A percentile compares a stretch with the other conserved stretches of the same genome.
phyloP scores from a whole-genome alignment of 2,329 filamentous ascomycete species.

The Laburnicola sp. region DNA sequence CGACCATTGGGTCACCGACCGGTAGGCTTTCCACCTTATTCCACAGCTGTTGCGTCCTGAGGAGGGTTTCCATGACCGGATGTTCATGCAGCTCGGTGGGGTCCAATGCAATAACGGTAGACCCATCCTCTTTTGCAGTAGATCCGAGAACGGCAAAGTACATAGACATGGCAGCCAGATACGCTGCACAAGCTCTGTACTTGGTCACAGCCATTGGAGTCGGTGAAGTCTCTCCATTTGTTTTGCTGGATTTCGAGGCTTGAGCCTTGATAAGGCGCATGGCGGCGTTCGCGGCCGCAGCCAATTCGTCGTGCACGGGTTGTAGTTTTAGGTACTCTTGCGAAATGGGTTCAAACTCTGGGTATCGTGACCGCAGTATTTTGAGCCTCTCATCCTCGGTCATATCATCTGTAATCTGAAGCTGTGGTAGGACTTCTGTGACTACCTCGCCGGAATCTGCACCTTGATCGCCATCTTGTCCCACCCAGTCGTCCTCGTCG shows the following conservation, averaged over 20 bases:
- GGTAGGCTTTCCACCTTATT: conserved; percentile 69
- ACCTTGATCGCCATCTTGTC: conserved; percentile 52
- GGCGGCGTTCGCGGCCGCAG: conserved; percentile 61
- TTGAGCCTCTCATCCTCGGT: conserved; percentile 71
- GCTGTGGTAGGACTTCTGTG: conserved; percentile 81
- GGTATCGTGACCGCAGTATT: conserved; percentile 79
- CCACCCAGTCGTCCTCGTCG: conserved; percentile 84
- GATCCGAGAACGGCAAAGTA: conserved; percentile 95
- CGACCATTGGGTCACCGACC: conserved; percentile 50
- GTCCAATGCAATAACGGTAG: conserved; percentile 62
- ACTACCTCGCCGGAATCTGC: conserved; percentile 61
- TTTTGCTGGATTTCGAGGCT: conserved; percentile 25
- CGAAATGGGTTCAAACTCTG: conserved; percentile 85
- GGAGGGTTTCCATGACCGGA: conserved; percentile 81
- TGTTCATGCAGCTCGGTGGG: conserved; percentile 85
- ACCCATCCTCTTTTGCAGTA: conserved; percentile 62
- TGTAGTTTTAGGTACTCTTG: conserved; percentile 78
- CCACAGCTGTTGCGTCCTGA: conserved; percentile 83
- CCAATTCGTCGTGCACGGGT: conserved; percentile 61
- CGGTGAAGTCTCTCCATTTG: conserved; percentile 8
- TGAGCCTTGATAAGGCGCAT: conserved; percentile 47
- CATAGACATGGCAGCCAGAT: conserved; percentile 83
- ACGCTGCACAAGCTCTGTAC: conserved; percentile 79
- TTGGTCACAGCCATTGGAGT: conserved; percentile 59
- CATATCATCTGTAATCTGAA: conserved; percentile 82